A percentile compares a stretch with the other conserved stretches of the same genome.
These are phyloP conservation scores for Lactifluus echinatus DNA, from an alignment of 768 basidiomycete species.

Conservation along the genomic window DNA sequence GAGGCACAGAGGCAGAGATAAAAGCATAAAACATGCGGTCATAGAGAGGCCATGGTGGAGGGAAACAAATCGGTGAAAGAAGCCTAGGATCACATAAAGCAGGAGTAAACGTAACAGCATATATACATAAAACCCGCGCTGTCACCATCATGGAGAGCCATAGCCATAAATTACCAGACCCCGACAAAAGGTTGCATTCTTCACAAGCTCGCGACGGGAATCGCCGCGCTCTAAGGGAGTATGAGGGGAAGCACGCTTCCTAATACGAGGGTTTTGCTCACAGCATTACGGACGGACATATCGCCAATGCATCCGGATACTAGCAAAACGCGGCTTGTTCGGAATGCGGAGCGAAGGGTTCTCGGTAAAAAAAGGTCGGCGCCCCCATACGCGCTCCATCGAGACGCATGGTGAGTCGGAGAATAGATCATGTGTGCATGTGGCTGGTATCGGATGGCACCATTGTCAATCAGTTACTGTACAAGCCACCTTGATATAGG, in stretches of 20 bases:
- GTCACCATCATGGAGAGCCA: background rate
- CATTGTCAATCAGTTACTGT: conserved; percentile 6
- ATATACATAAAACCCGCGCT: background rate
- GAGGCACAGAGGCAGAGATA: background rate
- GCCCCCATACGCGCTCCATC: background rate
- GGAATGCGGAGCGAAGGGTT: background rate
- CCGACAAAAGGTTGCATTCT: background rate
- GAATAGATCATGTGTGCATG: conserved; percentile 14
- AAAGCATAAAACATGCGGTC: background rate
- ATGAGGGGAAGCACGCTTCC: background rate
- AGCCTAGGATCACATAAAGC: background rate
- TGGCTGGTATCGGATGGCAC: conserved; percentile 8
- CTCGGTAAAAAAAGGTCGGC: background rate
- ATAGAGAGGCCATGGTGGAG: background rate
- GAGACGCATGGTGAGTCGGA: background rate
- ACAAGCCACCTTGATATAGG: conserved; percentile 14
- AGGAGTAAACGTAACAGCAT: background rate
- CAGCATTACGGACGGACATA: background rate
- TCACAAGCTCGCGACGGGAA: background rate
- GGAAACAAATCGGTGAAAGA: background rate
- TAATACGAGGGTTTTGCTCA: background rate
- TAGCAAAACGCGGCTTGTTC: background rate
- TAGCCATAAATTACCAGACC: conserved; percentile 12
- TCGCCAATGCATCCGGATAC: background rate
- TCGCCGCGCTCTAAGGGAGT: background rate